Evolutionary conservation across 495 filamentous ascomycete genomes (phyloP).

Genomic region (Copromyces sp.): DNA sequence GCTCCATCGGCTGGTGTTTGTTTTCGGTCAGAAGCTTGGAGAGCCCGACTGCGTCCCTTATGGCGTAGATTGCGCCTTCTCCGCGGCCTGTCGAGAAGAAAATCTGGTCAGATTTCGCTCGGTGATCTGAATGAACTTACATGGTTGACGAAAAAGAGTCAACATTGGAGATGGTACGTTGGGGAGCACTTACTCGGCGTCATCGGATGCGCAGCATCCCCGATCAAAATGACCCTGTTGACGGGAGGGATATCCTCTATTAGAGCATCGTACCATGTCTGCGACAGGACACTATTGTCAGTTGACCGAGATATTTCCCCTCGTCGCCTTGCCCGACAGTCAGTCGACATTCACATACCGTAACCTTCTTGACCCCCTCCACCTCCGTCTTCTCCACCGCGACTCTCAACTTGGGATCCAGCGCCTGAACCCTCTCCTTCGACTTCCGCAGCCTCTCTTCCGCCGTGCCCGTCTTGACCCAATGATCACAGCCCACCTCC

Average conservation of each 20-base stretch:
- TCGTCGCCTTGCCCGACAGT: not conserved
- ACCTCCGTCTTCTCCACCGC: constrained; percentile 12
- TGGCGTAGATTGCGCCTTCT: constrained; percentile 25
- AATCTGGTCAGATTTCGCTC: not conserved
- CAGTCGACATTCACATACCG: not conserved
- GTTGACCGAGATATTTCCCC: not conserved
- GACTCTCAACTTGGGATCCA: constrained; percentile 14
- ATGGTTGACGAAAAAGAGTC: not conserved
- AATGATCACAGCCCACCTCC: constrained; percentile 13
- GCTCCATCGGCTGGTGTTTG: constrained; percentile 2
- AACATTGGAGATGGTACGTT: not conserved
- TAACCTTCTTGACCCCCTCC: constrained; percentile 4
- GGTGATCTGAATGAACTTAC: not conserved
- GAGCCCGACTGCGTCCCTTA: constrained; percentile 19
- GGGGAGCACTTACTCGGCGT: constrained; percentile 38
- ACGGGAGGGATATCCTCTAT: constrained; percentile 10
- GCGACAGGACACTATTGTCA: not conserved
- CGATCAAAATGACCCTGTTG: constrained; percentile 40
- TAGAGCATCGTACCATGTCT: constrained; percentile 12
- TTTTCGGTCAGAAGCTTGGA: constrained; percentile 9
- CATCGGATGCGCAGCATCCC: constrained; percentile 53
- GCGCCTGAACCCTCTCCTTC: constrained; percentile 1
- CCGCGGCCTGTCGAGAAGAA: constrained; percentile 15
- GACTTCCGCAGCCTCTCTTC: constrained; percentile 14
- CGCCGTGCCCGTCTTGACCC: constrained; percentile 12